Conservation (phyloP, 148 eudicot species). For the Euryodendron excelsum region DNA sequence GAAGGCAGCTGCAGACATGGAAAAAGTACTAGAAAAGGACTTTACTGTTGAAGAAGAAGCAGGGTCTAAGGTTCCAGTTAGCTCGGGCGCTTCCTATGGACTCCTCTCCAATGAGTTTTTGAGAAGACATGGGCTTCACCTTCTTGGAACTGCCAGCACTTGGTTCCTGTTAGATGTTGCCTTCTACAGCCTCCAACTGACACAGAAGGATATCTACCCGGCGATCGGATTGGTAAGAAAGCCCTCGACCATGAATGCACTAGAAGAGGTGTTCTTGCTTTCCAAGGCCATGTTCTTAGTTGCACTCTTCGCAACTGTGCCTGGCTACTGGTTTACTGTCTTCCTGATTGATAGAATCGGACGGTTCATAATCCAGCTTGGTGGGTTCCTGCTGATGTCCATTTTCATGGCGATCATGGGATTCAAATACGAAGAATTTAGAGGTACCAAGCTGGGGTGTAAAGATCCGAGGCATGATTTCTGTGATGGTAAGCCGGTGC, state of each 20-base stretch:
- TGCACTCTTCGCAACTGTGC: background rate
- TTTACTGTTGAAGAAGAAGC: background rate
- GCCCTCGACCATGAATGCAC: slow-evolving; percentile 7
- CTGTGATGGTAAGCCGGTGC: no score
- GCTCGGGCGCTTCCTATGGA: background rate
- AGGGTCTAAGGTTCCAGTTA: background rate
- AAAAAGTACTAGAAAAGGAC: slow-evolving; percentile 3
- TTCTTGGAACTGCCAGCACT: slow-evolving; percentile 13
- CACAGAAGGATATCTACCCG: slow-evolving; percentile 17
- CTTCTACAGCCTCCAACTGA: slow-evolving; percentile 19
- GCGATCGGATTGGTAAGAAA: slow-evolving; percentile 2
- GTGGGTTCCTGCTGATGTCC: no score
- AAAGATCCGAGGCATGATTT: no score
- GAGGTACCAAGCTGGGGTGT: no score
- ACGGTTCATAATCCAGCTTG: no score
- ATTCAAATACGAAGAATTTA: no score
- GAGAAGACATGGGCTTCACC: slow-evolving; percentile 15
- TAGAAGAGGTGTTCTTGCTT: slow-evolving; percentile 2
- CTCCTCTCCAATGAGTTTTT: slow-evolving; percentile 16
- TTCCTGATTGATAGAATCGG: no score
- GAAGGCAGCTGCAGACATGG: slow-evolving; percentile 18
- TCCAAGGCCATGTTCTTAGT: slow-evolving; percentile 10
- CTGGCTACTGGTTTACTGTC: no score
- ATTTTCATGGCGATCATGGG: no score
- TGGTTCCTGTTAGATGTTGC: slow-evolving; percentile 23